Percentiles rank a stretch among this genome's conserved stretches.
phyloP scores from a whole-genome alignment of 306 rosid genomes.

The Aeschynomene evenia region DNA sequence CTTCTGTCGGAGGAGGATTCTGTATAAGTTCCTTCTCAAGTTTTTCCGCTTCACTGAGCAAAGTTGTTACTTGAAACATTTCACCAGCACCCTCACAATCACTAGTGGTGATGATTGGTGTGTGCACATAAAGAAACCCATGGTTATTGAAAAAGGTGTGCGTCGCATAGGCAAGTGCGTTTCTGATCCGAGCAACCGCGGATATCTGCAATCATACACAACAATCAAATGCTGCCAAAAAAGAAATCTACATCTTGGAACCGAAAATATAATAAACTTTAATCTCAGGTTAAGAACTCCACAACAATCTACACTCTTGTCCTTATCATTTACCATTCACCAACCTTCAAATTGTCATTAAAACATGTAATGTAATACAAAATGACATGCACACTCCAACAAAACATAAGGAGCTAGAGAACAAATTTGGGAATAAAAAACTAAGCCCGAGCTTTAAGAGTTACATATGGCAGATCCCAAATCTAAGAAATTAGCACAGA shows the following conservation, averaged over 20 bases:
- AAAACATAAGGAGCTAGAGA: no score
- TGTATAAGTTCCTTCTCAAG: constrained; percentile 75
- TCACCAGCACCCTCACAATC: constrained; percentile 99
- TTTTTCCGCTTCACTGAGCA: constrained; percentile 77
- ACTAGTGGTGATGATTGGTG: constrained; percentile 91
- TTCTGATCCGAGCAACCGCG: constrained; percentile 79
- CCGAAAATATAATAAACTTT: not conserved
- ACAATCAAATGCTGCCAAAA: not conserved
- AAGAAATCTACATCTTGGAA: no score
- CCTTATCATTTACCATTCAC: not conserved
- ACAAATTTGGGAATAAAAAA: no score
- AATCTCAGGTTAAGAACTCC: not conserved
- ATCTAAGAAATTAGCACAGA: no score
- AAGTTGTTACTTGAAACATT: constrained; percentile 96
- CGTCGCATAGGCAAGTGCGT: constrained; percentile 86
- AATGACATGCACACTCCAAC: no score
- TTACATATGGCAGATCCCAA: no score
- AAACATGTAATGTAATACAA: no score
- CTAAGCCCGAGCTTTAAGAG: no score
- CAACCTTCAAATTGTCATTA: no score
- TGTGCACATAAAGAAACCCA: constrained; percentile 86
- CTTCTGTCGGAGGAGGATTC: constrained; percentile 84
- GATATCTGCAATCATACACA: constrained; percentile 56
- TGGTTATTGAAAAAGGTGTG: constrained; percentile 78
- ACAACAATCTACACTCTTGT: not conserved